Evolutionary conservation across 169 alveolate species (phyloP), one percentile per base, ranked within the genome.

Genomic region (Babesia bigemina): DNA sequence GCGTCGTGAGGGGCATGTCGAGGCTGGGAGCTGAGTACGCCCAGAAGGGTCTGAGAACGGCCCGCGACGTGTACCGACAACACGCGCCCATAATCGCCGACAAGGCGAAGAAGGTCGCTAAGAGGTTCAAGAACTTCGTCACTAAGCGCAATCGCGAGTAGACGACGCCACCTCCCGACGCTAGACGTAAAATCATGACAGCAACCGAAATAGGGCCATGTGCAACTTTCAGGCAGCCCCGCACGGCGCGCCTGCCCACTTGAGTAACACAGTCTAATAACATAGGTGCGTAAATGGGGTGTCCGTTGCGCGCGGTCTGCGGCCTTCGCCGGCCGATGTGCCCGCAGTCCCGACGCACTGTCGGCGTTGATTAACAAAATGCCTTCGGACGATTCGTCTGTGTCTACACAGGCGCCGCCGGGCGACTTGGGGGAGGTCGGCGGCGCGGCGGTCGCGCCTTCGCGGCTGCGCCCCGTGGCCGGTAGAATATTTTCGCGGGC

Each of bases 401-500:
- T 59, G 22, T 7, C 73, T 6, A 59, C 45, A 16, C n/a, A 60
- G 28, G 42, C 60, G 24, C 66, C 55, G 45, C 49, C 48, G 19
- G 28, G 4, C 53, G 60, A 11, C 2, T 19, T 22, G 16, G 39
- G 6, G 36, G 76, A 42, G 66, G 29, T 28, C 48, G 76, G 57
- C 44, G 55, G 52, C n/a, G 63, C 76, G 33, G 17, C 21, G 36
- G 58, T 55, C n/a, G 17, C 33, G 67, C 67, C 63, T 10, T 14
- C 65, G 44, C 63, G 63, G 10, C 48, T 67, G 58, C 63, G 65
- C 1, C 66, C 65, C 10, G 45, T 42, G 44, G 36, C 66, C 66
- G 65, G 29, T 22, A 47, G 65, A 16, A 52, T 67, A 14, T 58
- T 71, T 36, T 16, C 71, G 16, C 81, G 81, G 19, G 60, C 29